These are phyloP conservation scores for Candida vartiovaarae DNA, from an alignment of 805 yeast genomes.

Conservation along the genomic window DNA sequence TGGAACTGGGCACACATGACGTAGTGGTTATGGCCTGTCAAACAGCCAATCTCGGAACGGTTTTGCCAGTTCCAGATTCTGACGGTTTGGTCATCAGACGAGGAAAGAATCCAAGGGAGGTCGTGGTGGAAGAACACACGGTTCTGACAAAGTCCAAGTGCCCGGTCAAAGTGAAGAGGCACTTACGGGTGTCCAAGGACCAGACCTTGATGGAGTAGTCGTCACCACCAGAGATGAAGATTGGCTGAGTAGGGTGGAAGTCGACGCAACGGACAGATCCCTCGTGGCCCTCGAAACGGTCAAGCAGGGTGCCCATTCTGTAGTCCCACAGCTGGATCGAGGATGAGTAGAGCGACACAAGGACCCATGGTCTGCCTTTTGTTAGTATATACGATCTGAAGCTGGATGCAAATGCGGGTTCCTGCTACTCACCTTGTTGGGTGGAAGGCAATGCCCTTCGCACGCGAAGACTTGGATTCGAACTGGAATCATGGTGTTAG, in stretches of 20 bases:
- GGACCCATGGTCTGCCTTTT: slow-evolving; percentile 74
- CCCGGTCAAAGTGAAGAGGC: slow-evolving; percentile 85
- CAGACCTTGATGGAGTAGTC: slow-evolving; percentile 93
- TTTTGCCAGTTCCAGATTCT: slow-evolving; percentile 99
- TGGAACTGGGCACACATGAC: slow-evolving; percentile 98
- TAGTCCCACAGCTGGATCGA: slow-evolving; percentile 99
- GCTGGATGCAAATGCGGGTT: no score
- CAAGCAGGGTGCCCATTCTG: slow-evolving; percentile 96
- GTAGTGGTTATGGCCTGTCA: slow-evolving; percentile 97
- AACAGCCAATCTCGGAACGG: slow-evolving; percentile 91
- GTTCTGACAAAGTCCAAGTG: slow-evolving; percentile 95
- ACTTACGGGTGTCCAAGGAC: slow-evolving; percentile 87
- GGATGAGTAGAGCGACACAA: slow-evolving; percentile 92
- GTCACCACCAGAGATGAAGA: slow-evolving; percentile 96
- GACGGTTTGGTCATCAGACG: slow-evolving; percentile 97
- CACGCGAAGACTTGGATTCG: slow-evolving; percentile 96
- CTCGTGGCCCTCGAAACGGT: slow-evolving; percentile 95
- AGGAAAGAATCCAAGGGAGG: slow-evolving; percentile 94
- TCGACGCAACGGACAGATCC: slow-evolving; percentile 96
- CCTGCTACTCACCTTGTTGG: slow-evolving; percentile 51
- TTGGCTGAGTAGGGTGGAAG: slow-evolving; percentile 97
- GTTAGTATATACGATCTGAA: slow-evolving; percentile 10
- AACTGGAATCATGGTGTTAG: slow-evolving; percentile 40
- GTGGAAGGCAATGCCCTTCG: slow-evolving; percentile 96
- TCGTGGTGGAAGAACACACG: slow-evolving; percentile 89